A percentile compares a stretch with the other conserved stretches of the same genome.
Conservation (phyloP, 768 basidiomycete genomes). For the Leccinum incarnatum region DNA sequence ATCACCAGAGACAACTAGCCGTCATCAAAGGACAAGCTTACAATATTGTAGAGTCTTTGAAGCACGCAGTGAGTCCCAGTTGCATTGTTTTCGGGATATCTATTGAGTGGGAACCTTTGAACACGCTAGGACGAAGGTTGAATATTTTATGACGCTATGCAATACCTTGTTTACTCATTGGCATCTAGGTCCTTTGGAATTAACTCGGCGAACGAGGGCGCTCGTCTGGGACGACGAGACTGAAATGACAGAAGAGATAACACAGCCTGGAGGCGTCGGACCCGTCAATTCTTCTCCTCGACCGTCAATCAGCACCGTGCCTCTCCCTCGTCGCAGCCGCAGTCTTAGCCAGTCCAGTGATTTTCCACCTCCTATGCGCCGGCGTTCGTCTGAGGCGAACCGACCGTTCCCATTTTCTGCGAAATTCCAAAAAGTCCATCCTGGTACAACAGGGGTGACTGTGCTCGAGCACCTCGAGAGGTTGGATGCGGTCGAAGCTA, state of each 20-base stretch:
- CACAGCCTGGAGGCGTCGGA: slow-evolving; percentile 31
- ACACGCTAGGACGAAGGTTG: slow-evolving; percentile 69
- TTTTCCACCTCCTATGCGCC: slow-evolving; percentile 71
- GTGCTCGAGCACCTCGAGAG: slow-evolving; percentile 85
- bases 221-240: slow-evolving; percentile 86
- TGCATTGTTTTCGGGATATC: background rate
- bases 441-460: slow-evolving; percentile 82
- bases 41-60: slow-evolving; percentile 84
- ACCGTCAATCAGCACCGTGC: slow-evolving; percentile 60
- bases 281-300: slow-evolving; percentile 51
- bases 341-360: slow-evolving; percentile 59
- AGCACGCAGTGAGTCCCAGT: slow-evolving; percentile 56
- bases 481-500: slow-evolving; percentile 78
- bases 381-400: slow-evolving; percentile 59
- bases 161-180: slow-evolving; percentile 9
- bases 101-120: slow-evolving; percentile 5
- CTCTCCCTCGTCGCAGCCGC: slow-evolving; percentile 51
- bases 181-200: slow-evolving; percentile 74
- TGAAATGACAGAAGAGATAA: slow-evolving; percentile 60
- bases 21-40: slow-evolving; percentile 93
- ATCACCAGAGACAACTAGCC: slow-evolving; percentile 71
- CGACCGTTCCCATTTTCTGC: slow-evolving; percentile 80
- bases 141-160: slow-evolving; percentile 5
- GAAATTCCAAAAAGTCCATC: slow-evolving; percentile 82
- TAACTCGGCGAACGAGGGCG: slow-evolving; percentile 78